Evolutionary conservation across 2,329 filamentous ascomycete genomes (phyloP).

Genomic region (Sporothrix sp.): DNA sequence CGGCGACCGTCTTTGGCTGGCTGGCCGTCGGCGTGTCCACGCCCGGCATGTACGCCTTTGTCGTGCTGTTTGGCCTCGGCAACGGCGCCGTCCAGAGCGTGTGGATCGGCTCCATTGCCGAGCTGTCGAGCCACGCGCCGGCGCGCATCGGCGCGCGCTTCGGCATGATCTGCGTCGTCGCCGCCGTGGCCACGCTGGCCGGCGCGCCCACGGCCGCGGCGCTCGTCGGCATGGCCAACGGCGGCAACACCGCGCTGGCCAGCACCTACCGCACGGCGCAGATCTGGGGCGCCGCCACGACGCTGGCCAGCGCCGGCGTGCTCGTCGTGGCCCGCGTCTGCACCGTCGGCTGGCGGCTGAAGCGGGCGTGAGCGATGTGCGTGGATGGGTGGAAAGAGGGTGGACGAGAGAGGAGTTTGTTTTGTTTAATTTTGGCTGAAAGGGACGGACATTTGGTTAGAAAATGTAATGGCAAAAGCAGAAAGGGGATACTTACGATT

Average conservation of each 20-base stretch:
- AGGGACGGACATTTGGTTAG: no score
- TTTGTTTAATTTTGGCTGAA: no score
- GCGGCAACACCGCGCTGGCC: conserved; percentile 1
- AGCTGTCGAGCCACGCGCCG: conserved; percentile 23
- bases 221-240: conserved; percentile 12
- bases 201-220: conserved; percentile 27
- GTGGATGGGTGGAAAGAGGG: no score
- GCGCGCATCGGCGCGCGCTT: conserved; percentile 33
- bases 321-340: conserved; percentile 8
- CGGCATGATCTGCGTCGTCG: conserved; percentile 34
- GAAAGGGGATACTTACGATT: no score
- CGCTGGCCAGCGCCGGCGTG: conserved; percentile 11
- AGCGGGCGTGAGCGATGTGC: not conserved
- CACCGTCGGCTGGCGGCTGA: conserved; percentile 13
- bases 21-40: conserved; percentile 34
- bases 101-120: conserved; percentile 26
- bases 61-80: conserved; percentile 34
- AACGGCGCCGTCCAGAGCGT: conserved; percentile 33
- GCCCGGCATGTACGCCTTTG: conserved; percentile 34
- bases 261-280: conserved; percentile 15
- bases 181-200: conserved; percentile 32
- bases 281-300: conserved; percentile 17
- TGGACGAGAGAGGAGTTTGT: no score
- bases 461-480: no score
- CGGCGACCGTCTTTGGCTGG: conserved; percentile 35